phyloP scores from a whole-genome alignment of 805 yeast species.

The Kodamaea leandrae region DNA sequence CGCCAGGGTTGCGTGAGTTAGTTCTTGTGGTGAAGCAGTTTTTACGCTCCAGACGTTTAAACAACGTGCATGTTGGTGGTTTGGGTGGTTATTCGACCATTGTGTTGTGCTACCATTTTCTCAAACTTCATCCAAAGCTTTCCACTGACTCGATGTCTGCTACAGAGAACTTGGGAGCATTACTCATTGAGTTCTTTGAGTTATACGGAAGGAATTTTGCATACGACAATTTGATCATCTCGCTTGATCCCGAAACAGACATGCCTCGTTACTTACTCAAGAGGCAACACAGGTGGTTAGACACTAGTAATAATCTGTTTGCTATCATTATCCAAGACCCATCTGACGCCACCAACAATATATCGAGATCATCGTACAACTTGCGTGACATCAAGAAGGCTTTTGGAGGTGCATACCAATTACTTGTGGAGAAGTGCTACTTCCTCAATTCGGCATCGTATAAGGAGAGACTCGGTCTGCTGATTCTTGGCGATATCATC shows the following conservation, averaged over 20 bases:
- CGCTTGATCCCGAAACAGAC: conserved; percentile 53
- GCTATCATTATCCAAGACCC: conserved; percentile 86
- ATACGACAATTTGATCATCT: conserved; percentile 73
- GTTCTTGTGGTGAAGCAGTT: conserved; percentile 84
- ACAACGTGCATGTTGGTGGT: conserved; percentile 91
- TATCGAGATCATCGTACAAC: conserved; percentile 82
- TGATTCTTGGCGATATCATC: conserved; percentile 77
- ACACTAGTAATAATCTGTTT: conserved; percentile 53
- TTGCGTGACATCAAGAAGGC: conserved; percentile 77
- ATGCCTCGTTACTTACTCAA: conserved; percentile 61
- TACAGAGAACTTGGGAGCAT: conserved; percentile 75
- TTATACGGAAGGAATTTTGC: conserved; percentile 88
- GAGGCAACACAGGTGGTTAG: conserved; percentile 47
- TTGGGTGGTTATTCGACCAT: conserved; percentile 93
- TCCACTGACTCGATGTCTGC: conserved; percentile 65
- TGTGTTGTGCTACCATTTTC: conserved; percentile 76
- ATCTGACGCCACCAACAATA: conserved; percentile 76
- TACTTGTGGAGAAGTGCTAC: conserved; percentile 72
- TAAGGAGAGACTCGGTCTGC: conserved; percentile 64
- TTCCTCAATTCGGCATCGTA: conserved; percentile 65
- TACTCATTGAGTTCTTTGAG: conserved; percentile 88
- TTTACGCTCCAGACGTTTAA: conserved; percentile 69
- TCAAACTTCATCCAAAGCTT: conserved; percentile 75
- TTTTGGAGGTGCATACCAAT: conserved; percentile 83
- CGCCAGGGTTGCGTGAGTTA: conserved; percentile 80